Conservation (phyloP, 306 rosid genomes). For the Cajanus cajan region DNA sequence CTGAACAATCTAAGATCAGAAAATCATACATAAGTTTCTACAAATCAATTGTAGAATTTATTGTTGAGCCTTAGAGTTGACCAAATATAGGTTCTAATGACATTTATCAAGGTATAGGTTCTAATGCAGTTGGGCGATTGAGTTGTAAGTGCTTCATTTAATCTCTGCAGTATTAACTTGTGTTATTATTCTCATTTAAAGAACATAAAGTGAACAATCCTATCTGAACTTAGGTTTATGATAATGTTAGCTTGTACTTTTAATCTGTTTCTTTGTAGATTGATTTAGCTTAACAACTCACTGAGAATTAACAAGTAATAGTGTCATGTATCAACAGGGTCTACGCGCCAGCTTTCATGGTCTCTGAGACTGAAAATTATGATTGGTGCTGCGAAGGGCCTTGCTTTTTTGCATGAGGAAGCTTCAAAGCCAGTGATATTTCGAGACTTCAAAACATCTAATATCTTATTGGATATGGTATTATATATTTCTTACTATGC, state of each 20-base stretch:
- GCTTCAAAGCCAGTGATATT: constrained; percentile 51
- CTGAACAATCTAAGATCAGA: background rate
- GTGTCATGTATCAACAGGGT: constrained; percentile 24
- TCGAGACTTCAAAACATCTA: constrained; percentile 71
- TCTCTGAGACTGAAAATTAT: constrained; percentile 50
- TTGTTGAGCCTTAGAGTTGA: background rate
- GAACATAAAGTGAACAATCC: background rate
- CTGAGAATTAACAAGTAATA: background rate
- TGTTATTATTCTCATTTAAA: background rate
- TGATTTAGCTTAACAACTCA: background rate
- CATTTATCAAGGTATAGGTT: background rate
- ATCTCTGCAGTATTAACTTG: background rate
- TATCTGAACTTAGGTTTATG: background rate
- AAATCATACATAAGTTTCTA: background rate
- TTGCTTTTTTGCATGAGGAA: constrained; percentile 70
- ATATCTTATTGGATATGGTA: constrained; percentile 58
- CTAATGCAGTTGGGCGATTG: background rate
- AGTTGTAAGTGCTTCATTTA: background rate
- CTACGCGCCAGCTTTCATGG: constrained; percentile 52
- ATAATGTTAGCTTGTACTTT: background rate
- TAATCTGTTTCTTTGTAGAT: background rate
- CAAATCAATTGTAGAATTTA: background rate
- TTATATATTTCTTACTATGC: background rate
- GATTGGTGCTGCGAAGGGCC: constrained; percentile 70
- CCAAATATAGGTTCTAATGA: background rate